These are phyloP conservation scores for Lachnellula suecica DNA, from an alignment of 2,329 filamentous ascomycete species.

Conservation along the genomic window DNA sequence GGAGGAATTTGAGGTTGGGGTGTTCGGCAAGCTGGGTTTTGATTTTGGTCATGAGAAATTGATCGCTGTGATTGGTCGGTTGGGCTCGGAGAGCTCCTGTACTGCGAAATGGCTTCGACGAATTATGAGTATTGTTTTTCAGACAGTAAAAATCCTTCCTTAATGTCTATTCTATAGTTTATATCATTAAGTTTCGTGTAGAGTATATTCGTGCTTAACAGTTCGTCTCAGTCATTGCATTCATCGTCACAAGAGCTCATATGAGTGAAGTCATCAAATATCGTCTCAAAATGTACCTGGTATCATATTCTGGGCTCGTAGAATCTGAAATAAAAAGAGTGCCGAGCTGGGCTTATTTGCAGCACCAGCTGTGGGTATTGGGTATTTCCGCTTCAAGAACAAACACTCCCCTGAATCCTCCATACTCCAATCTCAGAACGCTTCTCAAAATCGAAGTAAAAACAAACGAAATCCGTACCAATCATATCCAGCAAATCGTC, in stretches of 20 bases:
- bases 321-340: background rate
- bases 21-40: constrained; percentile 8
- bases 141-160: background rate
- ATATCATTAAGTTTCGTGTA: no score
- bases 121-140: background rate
- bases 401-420: background rate
- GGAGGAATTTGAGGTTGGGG: constrained; percentile 10
- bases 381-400: background rate
- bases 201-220: no score
- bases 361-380: background rate
- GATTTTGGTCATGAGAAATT: constrained; percentile 5
- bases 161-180: background rate
- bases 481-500: background rate
- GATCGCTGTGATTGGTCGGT: constrained; percentile 5
- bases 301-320: background rate
- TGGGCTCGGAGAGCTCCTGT: background rate
- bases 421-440: background rate
- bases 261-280: background rate
- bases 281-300: background rate
- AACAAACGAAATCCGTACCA: background rate
- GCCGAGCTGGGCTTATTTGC: no score
- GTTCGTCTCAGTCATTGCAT: no score
- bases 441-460: background rate
- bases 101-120: background rate
- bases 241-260: no score